A percentile compares a stretch with the other conserved stretches of the same genome.
Conservation (phyloP, 2,329 filamentous ascomycete species). For the Xylariales sp. region DNA sequence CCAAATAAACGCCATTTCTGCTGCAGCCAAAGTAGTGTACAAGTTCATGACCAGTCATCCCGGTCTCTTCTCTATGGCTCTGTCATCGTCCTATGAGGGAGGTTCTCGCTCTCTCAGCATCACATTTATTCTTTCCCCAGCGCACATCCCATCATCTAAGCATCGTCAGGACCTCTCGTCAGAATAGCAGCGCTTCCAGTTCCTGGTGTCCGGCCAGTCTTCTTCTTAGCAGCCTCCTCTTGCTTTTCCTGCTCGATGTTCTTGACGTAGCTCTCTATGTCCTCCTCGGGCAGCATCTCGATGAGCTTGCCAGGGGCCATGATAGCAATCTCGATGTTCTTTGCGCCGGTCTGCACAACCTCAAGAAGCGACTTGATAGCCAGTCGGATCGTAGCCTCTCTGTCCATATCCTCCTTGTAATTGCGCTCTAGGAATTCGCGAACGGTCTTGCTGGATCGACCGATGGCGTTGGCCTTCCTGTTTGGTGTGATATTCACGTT, state of each 20-base stretch:
- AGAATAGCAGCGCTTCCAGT: conserved; percentile 69
- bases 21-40: neutral
- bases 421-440: conserved; percentile 98
- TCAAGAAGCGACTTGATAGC: conserved; percentile 98
- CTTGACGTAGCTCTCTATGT: conserved; percentile 97
- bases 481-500: too few relatives aligned
- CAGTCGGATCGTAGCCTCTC: conserved; percentile 91
- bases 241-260: conserved; percentile 99
- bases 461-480: conserved; percentile 99
- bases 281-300: conserved; percentile 91
- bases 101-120: neutral
- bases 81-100: conserved; percentile 2
- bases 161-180: conserved; percentile 50
- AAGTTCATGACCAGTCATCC: conserved; percentile 5
- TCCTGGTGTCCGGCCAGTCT: conserved; percentile 71
- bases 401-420: conserved; percentile 97
- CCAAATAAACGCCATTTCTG: conserved; percentile 1
- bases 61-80: conserved; percentile 8
- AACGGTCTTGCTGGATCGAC: conserved; percentile 96
- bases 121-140: neutral
- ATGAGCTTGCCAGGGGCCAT: conserved; percentile 90
- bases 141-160: neutral
- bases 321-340: conserved; percentile 99
- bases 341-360: conserved; percentile 96
- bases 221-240: conserved; percentile 96